Percentiles rank a stretch among this genome's conserved stretches.
These are phyloP conservation scores for Tolypocladium paradoxum DNA, from an alignment of 2,329 filamentous ascomycete species.

Conservation along the genomic window DNA sequence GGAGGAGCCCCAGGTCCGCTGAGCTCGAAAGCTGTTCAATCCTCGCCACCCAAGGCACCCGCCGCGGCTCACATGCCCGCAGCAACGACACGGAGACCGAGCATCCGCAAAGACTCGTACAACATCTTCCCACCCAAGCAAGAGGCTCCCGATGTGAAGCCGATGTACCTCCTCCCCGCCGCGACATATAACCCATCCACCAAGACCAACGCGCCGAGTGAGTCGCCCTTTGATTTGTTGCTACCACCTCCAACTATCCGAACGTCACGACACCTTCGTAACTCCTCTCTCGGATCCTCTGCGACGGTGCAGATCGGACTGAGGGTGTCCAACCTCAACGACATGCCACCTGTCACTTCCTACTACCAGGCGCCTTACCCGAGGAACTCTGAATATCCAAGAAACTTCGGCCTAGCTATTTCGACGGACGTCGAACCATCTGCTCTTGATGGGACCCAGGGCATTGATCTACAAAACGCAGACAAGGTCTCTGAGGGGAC, in stretches of 20 bases:
- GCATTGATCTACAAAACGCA: not conserved
- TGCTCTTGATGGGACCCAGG: not conserved
- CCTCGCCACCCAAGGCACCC: not conserved
- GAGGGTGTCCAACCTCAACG: constrained; percentile 49
- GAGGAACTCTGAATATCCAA: not conserved
- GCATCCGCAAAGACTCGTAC: not conserved
- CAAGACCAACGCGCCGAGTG: not conserved
- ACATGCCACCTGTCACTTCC: constrained; percentile 27
- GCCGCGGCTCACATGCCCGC: not conserved
- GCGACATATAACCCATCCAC: constrained; percentile 3
- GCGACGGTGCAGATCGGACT: constrained; percentile 64
- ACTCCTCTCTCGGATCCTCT: constrained; percentile 52
- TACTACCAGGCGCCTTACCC: constrained; percentile 2
- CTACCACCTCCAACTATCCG: constrained; percentile 35
- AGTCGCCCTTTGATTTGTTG: constrained; percentile 7
- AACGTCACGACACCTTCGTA: constrained; percentile 35
- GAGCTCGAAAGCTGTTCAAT: not conserved
- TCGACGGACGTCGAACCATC: not conserved
- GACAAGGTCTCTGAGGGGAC: not conserved
- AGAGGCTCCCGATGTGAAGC: constrained; percentile 9
- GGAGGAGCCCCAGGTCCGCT: not conserved
- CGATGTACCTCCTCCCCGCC: constrained; percentile 28
- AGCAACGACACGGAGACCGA: not conserved
- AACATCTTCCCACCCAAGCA: constrained; percentile 9
- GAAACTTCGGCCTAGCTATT: not conserved